These are phyloP conservation scores for Rubia tinctorum DNA, from an alignment of 305 asterid species.

Conservation along the genomic window DNA sequence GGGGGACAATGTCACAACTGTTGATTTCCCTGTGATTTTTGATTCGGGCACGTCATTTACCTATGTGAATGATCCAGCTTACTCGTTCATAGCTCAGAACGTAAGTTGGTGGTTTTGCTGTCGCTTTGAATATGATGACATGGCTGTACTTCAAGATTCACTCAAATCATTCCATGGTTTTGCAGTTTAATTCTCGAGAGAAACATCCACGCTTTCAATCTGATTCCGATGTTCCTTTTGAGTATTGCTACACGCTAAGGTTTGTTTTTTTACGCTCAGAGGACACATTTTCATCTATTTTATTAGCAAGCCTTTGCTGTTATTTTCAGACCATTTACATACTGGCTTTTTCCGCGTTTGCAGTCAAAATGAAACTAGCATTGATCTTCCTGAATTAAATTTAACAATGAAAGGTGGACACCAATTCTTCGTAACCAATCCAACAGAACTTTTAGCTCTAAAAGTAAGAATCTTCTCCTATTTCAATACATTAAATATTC, in stretches of 20 bases:
- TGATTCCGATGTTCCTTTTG: slow-evolving; percentile 41
- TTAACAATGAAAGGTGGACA: slow-evolving; percentile 82
- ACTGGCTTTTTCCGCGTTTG: slow-evolving; percentile 20
- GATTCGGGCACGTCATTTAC: slow-evolving; percentile 96
- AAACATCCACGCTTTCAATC: slow-evolving; percentile 50
- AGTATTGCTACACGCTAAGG: slow-evolving; percentile 74
- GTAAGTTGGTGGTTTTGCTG: slow-evolving; percentile 40
- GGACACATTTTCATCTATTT: background rate
- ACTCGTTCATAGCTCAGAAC: slow-evolving; percentile 44
- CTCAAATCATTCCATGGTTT: slow-evolving; percentile 7
- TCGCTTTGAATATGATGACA: background rate
- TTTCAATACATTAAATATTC: slow-evolving; percentile 7
- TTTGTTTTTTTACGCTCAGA: slow-evolving; percentile 35
- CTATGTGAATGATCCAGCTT: slow-evolving; percentile 75
- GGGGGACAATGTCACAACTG: slow-evolving; percentile 40
- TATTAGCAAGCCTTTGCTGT: background rate
- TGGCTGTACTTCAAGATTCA: slow-evolving; percentile 6
- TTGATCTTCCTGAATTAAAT: slow-evolving; percentile 46
- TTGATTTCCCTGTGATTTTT: slow-evolving; percentile 61
- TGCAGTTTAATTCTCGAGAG: slow-evolving; percentile 68
- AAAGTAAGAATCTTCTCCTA: slow-evolving; percentile 33
- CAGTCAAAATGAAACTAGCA: slow-evolving; percentile 55
- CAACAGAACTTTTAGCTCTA: slow-evolving; percentile 41
- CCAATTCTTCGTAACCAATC: slow-evolving; percentile 36
- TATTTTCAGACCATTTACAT: slow-evolving; percentile 5